Percentiles rank a stretch among this genome's conserved stretches.
phyloP scores from a whole-genome alignment of 1,284 basidiomycete species.

The Sparassis latifolia region DNA sequence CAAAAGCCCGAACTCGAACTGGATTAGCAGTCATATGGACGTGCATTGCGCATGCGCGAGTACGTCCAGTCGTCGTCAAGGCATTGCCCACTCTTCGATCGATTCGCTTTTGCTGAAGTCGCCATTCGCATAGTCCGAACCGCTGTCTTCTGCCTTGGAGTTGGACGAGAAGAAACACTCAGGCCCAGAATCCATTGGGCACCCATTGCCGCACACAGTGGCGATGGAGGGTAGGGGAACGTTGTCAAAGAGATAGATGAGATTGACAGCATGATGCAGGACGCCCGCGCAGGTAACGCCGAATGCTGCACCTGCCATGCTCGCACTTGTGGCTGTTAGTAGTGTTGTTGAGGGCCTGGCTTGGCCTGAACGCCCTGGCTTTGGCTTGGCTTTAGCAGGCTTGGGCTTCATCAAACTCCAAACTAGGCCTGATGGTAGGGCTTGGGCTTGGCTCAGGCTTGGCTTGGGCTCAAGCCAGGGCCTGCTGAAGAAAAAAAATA shows the following conservation, averaged over 20 bases:
- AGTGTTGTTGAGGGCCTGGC: too few species aligned
- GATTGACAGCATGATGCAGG: slow-evolving; percentile 62
- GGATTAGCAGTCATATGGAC: background rate
- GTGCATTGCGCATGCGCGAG: slow-evolving; percentile 51
- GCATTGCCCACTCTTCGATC: slow-evolving; percentile 34
- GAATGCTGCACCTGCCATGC: slow-evolving; percentile 50
- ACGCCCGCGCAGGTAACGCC: slow-evolving; percentile 58
- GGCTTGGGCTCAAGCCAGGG: too few species aligned
- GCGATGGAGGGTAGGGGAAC: slow-evolving; percentile 33
- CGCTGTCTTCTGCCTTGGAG: slow-evolving; percentile 17
- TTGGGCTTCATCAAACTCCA: too few species aligned
- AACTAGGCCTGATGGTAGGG: too few species aligned
- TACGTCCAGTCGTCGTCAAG: slow-evolving; percentile 62
- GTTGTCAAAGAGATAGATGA: slow-evolving; percentile 73
- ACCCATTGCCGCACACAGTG: slow-evolving; percentile 9
- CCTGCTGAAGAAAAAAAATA: too few species aligned
- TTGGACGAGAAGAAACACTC: slow-evolving; percentile 4
- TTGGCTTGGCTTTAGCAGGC: too few species aligned
- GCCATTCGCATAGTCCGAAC: slow-evolving; percentile 12
- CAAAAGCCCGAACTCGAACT: slow-evolving; percentile 66
- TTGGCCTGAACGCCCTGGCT: too few species aligned
- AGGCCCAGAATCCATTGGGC: slow-evolving; percentile 2
- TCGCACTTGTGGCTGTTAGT: slow-evolving; percentile 24
- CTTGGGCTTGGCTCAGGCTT: too few species aligned
- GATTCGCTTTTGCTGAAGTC: background rate